Conservation (phyloP, 768 basidiomycete genomes). For the Rubroboletus pulcherrimus region DNA sequence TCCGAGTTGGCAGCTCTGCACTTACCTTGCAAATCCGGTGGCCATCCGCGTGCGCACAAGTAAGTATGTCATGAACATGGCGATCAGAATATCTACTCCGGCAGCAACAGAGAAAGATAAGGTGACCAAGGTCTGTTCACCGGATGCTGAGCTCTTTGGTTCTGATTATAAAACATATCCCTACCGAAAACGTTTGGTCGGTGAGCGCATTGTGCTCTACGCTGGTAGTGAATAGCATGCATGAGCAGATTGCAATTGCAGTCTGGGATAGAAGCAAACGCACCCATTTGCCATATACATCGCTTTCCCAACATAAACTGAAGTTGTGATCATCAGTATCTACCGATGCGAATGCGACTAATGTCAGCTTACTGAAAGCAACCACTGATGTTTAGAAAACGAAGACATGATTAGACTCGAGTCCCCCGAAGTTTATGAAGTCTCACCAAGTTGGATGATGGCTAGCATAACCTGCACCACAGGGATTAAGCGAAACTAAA, state of each 20-base stretch:
- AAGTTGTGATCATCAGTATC: neutral
- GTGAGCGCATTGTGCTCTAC: neutral
- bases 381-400: neutral
- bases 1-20: no score
- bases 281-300: neutral
- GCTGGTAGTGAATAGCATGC: neutral
- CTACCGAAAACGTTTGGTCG: neutral
- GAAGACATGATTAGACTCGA: neutral
- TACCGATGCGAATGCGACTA: neutral
- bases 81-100: slow-evolving; percentile 4
- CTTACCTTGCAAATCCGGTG: neutral
- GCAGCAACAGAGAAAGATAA: neutral
- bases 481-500: neutral
- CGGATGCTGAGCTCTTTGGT: neutral
- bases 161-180: neutral
- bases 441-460: slow-evolving; percentile 4
- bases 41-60: neutral
- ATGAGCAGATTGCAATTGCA: neutral
- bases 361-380: neutral
- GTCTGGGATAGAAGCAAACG: neutral
- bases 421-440: no score
- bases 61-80: neutral
- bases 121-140: neutral
- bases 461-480: neutral
- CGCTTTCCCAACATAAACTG: neutral